Evolutionary conservation across 257 asterid genomes (phyloP).

Genomic region (Fraxinus anomala): DNA sequence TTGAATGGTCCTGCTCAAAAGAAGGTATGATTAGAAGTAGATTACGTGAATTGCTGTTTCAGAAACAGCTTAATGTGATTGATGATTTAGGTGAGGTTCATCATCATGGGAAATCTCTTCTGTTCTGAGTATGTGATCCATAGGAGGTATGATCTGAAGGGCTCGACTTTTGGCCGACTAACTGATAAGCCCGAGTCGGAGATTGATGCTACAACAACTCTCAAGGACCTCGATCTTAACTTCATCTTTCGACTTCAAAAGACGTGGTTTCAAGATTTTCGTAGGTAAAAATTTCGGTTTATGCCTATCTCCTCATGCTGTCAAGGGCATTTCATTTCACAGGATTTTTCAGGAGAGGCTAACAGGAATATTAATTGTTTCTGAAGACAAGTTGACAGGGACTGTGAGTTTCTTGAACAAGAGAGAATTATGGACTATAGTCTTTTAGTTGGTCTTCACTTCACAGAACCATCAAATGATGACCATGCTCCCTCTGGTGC

Average conservation of each 20-base stretch:
- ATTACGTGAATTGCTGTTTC: not conserved
- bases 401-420: conserved; percentile 73
- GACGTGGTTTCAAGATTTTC: conserved; percentile 84
- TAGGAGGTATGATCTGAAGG: conserved; percentile 78
- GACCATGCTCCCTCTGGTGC: conserved; percentile 45
- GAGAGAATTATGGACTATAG: conserved; percentile 83
- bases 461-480: conserved; percentile 47
- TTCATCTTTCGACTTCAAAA: conserved; percentile 73
- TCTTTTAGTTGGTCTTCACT: conserved; percentile 73
- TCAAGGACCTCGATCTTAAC: conserved; percentile 91
- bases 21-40: conserved; percentile 53
- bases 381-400: conserved; percentile 74
- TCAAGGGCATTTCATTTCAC: not conserved
- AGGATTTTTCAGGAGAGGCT: not conserved
- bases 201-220: conserved; percentile 85
- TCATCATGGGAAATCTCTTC: conserved; percentile 88
- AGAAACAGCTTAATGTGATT: conserved; percentile 14
- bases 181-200: conserved; percentile 88
- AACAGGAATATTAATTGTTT: not conserved
- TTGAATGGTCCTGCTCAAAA: conserved; percentile 61
- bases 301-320: not conserved
- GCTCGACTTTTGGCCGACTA: conserved; percentile 84
- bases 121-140: conserved; percentile 75
- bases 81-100: conserved; percentile 65
- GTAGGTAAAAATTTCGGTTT: conserved; percentile 42